Evolutionary conservation across 768 basidiomycete species (phyloP), one percentile per base, ranked within the genome.

Genomic region (Cyathus striatus): DNA sequence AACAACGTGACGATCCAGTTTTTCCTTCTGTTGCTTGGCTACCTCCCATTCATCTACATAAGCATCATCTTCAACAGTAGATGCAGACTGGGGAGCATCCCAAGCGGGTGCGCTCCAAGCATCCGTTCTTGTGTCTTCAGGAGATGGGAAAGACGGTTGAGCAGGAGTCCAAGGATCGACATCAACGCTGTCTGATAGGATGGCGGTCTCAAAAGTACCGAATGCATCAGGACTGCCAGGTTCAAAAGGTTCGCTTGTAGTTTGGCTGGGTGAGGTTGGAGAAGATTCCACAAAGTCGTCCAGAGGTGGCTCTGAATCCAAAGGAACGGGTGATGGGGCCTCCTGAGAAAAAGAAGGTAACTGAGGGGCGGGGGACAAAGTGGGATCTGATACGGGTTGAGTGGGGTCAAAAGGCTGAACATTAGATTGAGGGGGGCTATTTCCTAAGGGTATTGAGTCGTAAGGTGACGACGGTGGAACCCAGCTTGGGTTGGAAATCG

Each of bases 21-120:
- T 72, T 48, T 75, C 75, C 51, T 85, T 83, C 47, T 74, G 63
- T 51, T 64, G 68, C 46, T 66, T 74, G 10, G 84, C 83, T 7
- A 59, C 52, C 49, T 84, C 83, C 86, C 86, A 87, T 59, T 83
- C 82, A 53, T 88, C 83, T 4, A 64, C 56, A 5, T 58, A 53
- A 34, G 65, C 61, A 5, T 58, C 54, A 22, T n/a, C 44, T n/a
- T 58, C 51, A 27, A 43, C 38, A 7, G 40, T 50, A 41, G 23
- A 42, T 12, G 44, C 48, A 26, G 49, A 54, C 13, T 57, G 52
- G 35, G 52, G 20, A 42, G 56, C 50, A 24, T 42, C 60, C 78
- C 78, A 79, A 9, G 69, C 54, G 14, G 63, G 45, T 30, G 13
- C 30, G 12, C 58, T 64, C 76, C 75, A 77, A 32, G 62, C 67